Conservation (phyloP, 371 early-diverging fungal genomes). For the Synchytrium microbalum region DNA sequence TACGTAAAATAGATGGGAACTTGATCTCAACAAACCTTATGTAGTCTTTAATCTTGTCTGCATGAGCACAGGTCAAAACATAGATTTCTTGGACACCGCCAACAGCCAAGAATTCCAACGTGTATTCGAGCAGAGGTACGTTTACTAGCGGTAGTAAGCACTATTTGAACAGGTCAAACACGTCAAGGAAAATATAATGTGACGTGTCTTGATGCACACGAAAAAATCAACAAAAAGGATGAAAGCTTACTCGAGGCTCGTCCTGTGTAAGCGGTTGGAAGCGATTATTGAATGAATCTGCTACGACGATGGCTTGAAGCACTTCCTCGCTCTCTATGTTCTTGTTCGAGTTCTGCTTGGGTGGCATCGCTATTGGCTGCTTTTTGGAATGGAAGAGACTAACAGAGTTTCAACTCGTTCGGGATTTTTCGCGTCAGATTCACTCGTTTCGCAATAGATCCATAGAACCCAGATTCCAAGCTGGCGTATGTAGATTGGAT, state of each 20-base stretch:
- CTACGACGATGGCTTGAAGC: constrained; percentile 83
- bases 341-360: constrained; percentile 11
- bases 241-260: constrained; percentile 61
- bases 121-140: constrained; percentile 90
- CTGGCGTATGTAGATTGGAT: too few species aligned
- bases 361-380: too few species aligned
- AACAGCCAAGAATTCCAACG: constrained; percentile 78
- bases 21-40: constrained; percentile 48
- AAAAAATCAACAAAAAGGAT: background rate
- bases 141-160: constrained; percentile 90
- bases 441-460: too few species aligned
- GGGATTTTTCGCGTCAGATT: too few species aligned
- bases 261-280: constrained; percentile 85
- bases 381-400: too few species aligned
- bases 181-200: constrained; percentile 4
- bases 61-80: constrained; percentile 75
- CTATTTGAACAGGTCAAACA: constrained; percentile 26
- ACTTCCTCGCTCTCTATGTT: constrained; percentile 22
- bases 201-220: constrained; percentile 1
- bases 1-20: too few species aligned
- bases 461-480: too few species aligned
- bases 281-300: constrained; percentile 82
- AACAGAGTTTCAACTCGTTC: too few species aligned
- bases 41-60: constrained; percentile 74
- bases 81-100: constrained; percentile 81